Percentiles rank a stretch among this genome's conserved stretches.
These are phyloP conservation scores for Suillus brevipes DNA, from an alignment of 768 basidiomycete species.

Conservation along the genomic window DNA sequence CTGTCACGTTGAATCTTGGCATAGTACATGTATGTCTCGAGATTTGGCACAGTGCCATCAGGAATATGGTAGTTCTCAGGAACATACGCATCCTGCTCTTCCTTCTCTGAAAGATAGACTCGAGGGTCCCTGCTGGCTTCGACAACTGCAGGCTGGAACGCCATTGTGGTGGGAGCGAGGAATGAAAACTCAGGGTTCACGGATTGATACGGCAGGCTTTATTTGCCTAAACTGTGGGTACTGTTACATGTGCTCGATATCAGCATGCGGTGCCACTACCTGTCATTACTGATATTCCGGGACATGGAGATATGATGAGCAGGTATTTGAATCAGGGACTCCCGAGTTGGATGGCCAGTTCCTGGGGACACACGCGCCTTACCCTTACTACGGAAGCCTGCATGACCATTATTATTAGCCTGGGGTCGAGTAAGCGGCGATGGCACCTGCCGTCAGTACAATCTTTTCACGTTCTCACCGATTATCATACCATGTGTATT, in stretches of 20 bases:
- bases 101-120: conserved; percentile 10
- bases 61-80: conserved; percentile 22
- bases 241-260: background rate
- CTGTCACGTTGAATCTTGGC: conserved; percentile 32
- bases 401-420: background rate
- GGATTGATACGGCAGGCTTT: background rate
- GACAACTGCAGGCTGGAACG: conserved; percentile 19
- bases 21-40: conserved; percentile 34
- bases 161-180: conserved; percentile 22
- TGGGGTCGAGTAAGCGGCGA: background rate
- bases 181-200: background rate
- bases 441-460: background rate
- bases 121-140: conserved; percentile 20
- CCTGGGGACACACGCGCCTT: background rate
- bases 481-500: background rate
- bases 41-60: conserved; percentile 27
- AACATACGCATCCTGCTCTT: conserved; percentile 1
- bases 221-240: background rate
- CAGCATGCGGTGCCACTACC: background rate
- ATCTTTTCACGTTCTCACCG: background rate
- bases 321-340: background rate
- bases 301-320: background rate
- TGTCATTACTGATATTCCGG: background rate
- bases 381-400: background rate
- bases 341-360: background rate